A percentile compares a stretch with the other conserved stretches of the same genome.
Evolutionary conservation across 2,329 filamentous ascomycete species (phyloP).

Genomic region (Furcasterigmium furcatum): DNA sequence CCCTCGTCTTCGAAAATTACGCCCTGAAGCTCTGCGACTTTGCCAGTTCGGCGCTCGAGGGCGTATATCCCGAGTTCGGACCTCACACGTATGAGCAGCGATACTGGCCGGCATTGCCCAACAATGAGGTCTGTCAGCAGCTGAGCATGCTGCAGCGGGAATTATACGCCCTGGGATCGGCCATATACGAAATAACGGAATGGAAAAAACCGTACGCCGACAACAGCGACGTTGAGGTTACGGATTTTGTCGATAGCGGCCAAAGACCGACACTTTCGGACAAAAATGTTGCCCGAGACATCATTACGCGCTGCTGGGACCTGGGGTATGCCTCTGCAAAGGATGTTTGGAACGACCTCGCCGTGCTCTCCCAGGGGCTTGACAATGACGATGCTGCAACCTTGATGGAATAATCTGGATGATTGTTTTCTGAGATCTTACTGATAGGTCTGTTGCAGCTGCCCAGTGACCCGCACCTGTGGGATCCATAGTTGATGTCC

Average conservation of each 20-base stretch:
- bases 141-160: not conserved
- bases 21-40: constrained; percentile 2
- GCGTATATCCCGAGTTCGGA: not conserved
- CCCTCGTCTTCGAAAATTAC: constrained; percentile 1
- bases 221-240: not conserved
- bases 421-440: too few relatives aligned
- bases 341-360: not conserved
- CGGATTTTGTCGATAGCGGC: not conserved
- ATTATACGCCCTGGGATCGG: not conserved
- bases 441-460: too few relatives aligned
- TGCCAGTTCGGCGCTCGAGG: not conserved
- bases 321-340: not conserved
- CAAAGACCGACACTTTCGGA: not conserved
- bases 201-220: constrained; percentile 1
- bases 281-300: not conserved
- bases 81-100: not conserved
- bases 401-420: too few relatives aligned
- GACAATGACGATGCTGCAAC: too few relatives aligned
- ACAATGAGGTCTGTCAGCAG: not conserved
- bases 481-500: too few relatives aligned
- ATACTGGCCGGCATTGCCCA: not conserved
- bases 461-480: too few relatives aligned
- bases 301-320: not conserved
- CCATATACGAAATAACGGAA: constrained; percentile 1
- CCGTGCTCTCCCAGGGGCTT: too few relatives aligned